phyloP scores from a whole-genome alignment of 2,329 filamentous ascomycete species.

The Emydomyces testavorans region DNA sequence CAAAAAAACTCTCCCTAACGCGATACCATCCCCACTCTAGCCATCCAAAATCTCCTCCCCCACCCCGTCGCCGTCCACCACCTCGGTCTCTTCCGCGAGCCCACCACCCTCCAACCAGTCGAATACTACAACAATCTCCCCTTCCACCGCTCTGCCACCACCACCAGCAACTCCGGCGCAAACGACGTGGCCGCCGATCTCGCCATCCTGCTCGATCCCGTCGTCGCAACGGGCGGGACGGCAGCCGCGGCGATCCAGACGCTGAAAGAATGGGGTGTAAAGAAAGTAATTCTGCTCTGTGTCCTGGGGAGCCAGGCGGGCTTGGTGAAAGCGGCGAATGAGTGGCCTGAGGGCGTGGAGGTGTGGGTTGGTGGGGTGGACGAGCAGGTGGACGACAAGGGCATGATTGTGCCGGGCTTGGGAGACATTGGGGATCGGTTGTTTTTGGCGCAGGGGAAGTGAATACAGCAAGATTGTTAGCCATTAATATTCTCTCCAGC shows the following conservation, averaged over 20 bases:
- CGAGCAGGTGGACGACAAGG: constrained; percentile 55
- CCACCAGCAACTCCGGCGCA: constrained; percentile 16
- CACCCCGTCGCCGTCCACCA: constrained; percentile 74
- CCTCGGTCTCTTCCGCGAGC: constrained; percentile 87
- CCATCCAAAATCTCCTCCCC: constrained; percentile 73
- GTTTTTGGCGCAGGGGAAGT: constrained; percentile 83
- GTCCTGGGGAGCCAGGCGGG: constrained; percentile 64
- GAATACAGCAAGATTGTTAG: constrained; percentile 8
- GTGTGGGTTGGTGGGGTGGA: constrained; percentile 79
- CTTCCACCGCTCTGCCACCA: constrained; percentile 36
- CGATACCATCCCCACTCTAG: constrained; percentile 31
- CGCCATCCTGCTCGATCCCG: constrained; percentile 77
- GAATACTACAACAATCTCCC: constrained; percentile 98
- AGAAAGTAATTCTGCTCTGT: constrained; percentile 62
- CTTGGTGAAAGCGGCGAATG: constrained; percentile 56
- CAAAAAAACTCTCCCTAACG: not conserved
- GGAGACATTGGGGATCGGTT: constrained; percentile 85
- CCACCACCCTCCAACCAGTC: constrained; percentile 72
- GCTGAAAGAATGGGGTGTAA: constrained; percentile 81
- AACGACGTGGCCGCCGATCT: constrained; percentile 45
- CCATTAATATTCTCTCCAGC: too few relatives aligned
- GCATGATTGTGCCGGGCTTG: constrained; percentile 83
- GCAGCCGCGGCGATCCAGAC: constrained; percentile 82
- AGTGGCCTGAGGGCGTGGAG: constrained; percentile 53
- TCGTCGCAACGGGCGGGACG: constrained; percentile 89